Evolutionary conservation across 805 yeast genomes (phyloP).

Genomic region (Cyberlindnera amylophila): DNA sequence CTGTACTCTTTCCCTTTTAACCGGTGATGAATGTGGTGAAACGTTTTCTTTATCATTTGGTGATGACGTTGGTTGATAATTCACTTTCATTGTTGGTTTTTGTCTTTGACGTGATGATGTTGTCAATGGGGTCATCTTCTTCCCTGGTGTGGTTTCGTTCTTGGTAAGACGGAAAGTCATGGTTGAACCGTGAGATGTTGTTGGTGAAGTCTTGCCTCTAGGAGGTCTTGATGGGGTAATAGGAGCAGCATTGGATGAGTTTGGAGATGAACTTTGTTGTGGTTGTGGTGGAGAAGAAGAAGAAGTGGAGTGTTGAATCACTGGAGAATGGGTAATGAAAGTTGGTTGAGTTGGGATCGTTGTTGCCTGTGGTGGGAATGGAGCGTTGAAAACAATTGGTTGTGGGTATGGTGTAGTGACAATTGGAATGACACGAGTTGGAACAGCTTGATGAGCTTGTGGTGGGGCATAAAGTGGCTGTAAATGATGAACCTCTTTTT

Average conservation of each 20-base stretch:
- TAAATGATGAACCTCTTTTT: constrained; percentile 28
- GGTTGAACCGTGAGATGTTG: constrained; percentile 16
- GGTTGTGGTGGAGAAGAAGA: constrained; percentile 5
- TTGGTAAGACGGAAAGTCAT: constrained; percentile 23
- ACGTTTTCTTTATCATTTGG: constrained; percentile 10
- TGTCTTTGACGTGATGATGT: constrained; percentile 3
- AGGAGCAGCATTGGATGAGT: constrained; percentile 2
- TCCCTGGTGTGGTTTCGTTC: constrained; percentile 12
- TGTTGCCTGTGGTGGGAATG: too few relatives aligned
- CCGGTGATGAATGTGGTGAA: constrained; percentile 11
- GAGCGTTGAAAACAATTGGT: too few relatives aligned
- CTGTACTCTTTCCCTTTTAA: not conserved
- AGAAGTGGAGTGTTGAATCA: too few relatives aligned
- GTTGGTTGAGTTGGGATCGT: too few relatives aligned
- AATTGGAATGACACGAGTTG: too few relatives aligned
- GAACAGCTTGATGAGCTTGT: too few relatives aligned
- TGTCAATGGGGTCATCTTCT: constrained; percentile 12
- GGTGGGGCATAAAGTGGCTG: constrained; percentile 21
- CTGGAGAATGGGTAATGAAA: too few relatives aligned
- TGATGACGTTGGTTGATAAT: constrained; percentile 18
- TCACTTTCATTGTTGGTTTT: constrained; percentile 21
- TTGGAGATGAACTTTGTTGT: too few relatives aligned
- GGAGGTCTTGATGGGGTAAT: constrained; percentile 20
- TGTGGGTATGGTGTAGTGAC: not conserved
- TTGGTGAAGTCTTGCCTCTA: constrained; percentile 8